Percentiles rank a stretch among this genome's conserved stretches.
These are phyloP conservation scores for Ascochyta rabiei DNA, from an alignment of 2,329 filamentous ascomycete genomes.

Conservation along the genomic window DNA sequence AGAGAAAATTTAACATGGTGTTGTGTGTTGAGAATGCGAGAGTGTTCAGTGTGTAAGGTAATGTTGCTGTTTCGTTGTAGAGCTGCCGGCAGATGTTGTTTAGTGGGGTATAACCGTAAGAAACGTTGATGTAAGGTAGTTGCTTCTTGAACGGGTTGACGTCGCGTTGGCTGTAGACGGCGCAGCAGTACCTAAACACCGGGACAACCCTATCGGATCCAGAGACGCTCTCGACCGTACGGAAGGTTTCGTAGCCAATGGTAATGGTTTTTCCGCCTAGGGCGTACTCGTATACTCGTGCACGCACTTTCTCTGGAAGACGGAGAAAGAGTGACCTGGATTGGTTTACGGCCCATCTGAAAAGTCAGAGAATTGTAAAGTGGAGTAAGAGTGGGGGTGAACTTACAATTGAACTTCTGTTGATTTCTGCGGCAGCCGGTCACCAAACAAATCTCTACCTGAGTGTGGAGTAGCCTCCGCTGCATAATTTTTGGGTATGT, in stretches of 20 bases:
- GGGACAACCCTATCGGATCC: slow-evolving; percentile 8
- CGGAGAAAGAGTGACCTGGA: slow-evolving; percentile 30
- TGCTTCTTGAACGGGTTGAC: slow-evolving; percentile 20
- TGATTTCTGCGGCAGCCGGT: slow-evolving; percentile 17
- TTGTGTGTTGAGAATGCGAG: slow-evolving; percentile 30
- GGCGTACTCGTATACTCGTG: slow-evolving; percentile 27
- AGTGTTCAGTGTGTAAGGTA: slow-evolving; percentile 34
- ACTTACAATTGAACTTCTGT: slow-evolving; percentile 25
- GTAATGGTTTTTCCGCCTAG: slow-evolving; percentile 36
- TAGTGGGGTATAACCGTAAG: slow-evolving; percentile 25
- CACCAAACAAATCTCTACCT: slow-evolving; percentile 16
- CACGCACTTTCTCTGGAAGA: slow-evolving; percentile 31
- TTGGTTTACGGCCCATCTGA: slow-evolving; percentile 35
- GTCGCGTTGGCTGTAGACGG: slow-evolving; percentile 15
- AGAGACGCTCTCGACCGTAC: not conserved
- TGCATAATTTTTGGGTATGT: slow-evolving; percentile 21
- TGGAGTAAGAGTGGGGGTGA: not conserved
- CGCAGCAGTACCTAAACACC: slow-evolving; percentile 32
- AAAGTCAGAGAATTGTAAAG: not conserved
- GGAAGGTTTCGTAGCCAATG: slow-evolving; percentile 33
- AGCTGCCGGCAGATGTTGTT: slow-evolving; percentile 38
- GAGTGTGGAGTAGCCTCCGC: slow-evolving; percentile 15
- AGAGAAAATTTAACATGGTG: slow-evolving; percentile 38
- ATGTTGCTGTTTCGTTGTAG: slow-evolving; percentile 34
- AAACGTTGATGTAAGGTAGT: slow-evolving; percentile 6